These are phyloP conservation scores for Ophiorrhiza pumila DNA, from an alignment of 257 asterid species.

Conservation along the genomic window DNA sequence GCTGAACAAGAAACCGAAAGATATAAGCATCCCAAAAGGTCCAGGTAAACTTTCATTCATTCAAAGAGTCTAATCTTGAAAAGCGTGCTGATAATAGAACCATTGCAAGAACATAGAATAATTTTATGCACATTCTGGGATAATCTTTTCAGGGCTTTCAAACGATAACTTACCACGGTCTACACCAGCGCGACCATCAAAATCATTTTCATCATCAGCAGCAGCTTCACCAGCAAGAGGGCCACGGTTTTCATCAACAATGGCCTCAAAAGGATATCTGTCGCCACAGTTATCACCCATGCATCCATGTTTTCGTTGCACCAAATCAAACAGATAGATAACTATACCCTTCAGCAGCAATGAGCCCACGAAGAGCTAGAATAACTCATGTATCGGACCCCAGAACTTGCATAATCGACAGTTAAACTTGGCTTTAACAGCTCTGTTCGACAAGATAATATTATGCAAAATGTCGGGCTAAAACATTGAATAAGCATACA, in stretches of 20 bases:
- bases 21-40: conserved; percentile 25
- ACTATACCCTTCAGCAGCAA: conserved; percentile 13
- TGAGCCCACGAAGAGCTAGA: conserved; percentile 31
- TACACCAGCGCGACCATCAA: conserved; percentile 35
- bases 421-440: neutral
- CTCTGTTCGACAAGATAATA: neutral
- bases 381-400: conserved; percentile 17
- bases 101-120: neutral
- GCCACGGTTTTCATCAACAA: conserved; percentile 22
- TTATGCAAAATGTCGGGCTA: neutral
- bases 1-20: conserved; percentile 30
- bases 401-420: conserved; percentile 18
- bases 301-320: conserved; percentile 34
- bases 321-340: conserved; percentile 32
- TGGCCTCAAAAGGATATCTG: conserved; percentile 27
- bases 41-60: conserved; percentile 35
- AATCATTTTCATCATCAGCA: conserved; percentile 27
- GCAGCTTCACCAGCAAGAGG: conserved; percentile 21
- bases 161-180: conserved; percentile 31
- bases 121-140: neutral
- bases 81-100: neutral
- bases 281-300: conserved; percentile 50
- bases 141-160: conserved; percentile 30
- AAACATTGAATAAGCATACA: neutral
- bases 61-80: neutral